These are phyloP conservation scores for Backusella psychrophila DNA, from an alignment of 192 early-diverging fungal genomes.

Conservation along the genomic window DNA sequence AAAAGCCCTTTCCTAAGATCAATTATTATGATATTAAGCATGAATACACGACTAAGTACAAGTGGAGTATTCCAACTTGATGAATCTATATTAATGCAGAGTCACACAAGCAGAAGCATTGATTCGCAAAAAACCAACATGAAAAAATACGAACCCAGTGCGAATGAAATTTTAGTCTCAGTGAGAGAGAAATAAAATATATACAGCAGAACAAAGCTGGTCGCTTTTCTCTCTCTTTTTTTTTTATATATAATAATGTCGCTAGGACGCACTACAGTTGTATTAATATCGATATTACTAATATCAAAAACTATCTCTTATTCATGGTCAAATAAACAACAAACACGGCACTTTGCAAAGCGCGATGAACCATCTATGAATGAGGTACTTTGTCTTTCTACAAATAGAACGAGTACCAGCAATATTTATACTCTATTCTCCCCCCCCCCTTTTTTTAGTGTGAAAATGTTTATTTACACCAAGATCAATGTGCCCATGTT, in stretches of 20 bases:
- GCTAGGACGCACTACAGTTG: conserved; percentile 13
- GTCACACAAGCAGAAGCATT: neutral
- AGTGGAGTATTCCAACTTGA: too few species aligned
- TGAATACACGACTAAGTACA: too few species aligned
- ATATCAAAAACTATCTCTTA: conserved; percentile 12
- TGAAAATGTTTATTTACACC: conserved; percentile 48
- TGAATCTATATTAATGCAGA: neutral
- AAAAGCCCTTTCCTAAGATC: too few species aligned
- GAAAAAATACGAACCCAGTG: conserved; percentile 1
- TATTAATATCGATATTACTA: conserved; percentile 5
- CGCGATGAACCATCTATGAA: neutral
- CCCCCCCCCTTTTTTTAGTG: conserved; percentile 29
- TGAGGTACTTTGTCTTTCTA: neutral
- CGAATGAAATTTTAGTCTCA: conserved; percentile 1
- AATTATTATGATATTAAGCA: too few species aligned
- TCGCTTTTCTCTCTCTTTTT: neutral
- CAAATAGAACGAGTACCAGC: neutral
- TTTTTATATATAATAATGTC: conserved; percentile 7
- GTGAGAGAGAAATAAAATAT: neutral
- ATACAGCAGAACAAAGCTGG: neutral
- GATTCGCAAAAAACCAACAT: neutral
- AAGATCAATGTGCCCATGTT: conserved; percentile 59
- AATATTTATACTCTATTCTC: neutral
- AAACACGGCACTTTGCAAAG: neutral
- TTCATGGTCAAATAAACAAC: conserved; percentile 10